Evolutionary conservation across 139 green algal species (phyloP).

Genomic region (Edaphochlamys debaryana): DNA sequence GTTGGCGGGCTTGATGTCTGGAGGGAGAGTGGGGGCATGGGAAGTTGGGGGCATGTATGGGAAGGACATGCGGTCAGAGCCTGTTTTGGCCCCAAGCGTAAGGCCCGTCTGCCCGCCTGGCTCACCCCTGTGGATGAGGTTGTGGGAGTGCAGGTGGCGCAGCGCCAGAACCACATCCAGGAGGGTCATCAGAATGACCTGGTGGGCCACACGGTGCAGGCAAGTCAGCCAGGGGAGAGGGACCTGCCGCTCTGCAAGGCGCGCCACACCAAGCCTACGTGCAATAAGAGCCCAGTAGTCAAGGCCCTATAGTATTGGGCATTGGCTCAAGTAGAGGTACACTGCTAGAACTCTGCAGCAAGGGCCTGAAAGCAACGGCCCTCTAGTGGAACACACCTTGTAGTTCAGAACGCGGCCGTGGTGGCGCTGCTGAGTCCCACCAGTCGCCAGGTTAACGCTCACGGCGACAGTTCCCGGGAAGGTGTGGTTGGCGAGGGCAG

Average conservation of each 20-base stretch:
- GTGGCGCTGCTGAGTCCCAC: no score
- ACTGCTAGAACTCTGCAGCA: no score
- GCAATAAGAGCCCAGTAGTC: no score
- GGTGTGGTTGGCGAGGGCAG: background rate
- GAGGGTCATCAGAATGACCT: background rate
- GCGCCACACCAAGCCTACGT: no score
- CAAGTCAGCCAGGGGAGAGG: background rate
- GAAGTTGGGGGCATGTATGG: no score
- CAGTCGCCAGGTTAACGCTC: no score
- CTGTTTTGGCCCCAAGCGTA: background rate
- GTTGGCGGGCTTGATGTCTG: background rate
- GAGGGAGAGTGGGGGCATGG: background rate
- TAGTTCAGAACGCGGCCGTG: background rate
- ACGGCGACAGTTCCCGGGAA: background rate
- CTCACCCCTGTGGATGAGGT: background rate
- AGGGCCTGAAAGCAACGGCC: no score
- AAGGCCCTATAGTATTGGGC: no score
- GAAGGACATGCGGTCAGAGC: background rate
- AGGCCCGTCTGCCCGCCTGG: no score
- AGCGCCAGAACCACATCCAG: background rate
- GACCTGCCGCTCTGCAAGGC: no score
- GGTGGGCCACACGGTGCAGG: background rate
- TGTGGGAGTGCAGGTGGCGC: background rate
- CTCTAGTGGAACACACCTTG: background rate
- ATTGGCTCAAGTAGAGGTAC: background rate